Base-by-base conservation (phyloP, 2,329 filamentous ascomycete genomes). In the Stemphylium beticola region DNA sequence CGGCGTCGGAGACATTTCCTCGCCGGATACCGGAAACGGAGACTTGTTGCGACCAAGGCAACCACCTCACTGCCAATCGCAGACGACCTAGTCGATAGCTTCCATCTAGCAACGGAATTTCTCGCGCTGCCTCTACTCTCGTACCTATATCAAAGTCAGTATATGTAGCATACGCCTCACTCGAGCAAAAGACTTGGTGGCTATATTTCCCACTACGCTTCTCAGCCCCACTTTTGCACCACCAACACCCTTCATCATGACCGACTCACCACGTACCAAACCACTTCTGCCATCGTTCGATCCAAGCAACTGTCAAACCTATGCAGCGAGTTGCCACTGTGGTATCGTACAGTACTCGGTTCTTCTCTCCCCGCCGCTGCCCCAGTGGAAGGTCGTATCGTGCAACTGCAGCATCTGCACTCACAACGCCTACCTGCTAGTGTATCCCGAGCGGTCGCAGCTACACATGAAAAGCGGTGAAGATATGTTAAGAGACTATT, bases 351-450 rank as follows among this genome's bases (percentile, higher is more conserved):
- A 77, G 58, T 81, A 82, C 64, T 75, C 76, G 4, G 72, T 82
- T 18, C 79, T 75, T 9, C 74, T 85, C 46, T 79, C 78, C 31
- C 81, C 81, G 29, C 77, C 81, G 15, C 73, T 84, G 24, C 72
- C 77, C 9, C 68, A 79, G 55, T 73, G 79, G 55, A 69, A 75
- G 52, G 75, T 83, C 2, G 46, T 79, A 31, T 64, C 77, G 34
- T 85, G 83, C 75, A 82, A 79, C 66, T 85, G 83, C 66, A 83
- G 81, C 15, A 79, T 80, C 49, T 85, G 82, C 63, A 71, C 73
- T 2, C 75, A 79, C 14, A 75, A 79, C 36, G 82, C 81, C 0
- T 83, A 84, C 58, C 69, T 84, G 33, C 75, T 85, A 20, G 75
- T 83, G 32, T 71, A 70, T 48, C 65, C 68, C 2, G 54, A 58